Evolutionary conservation across 169 alveolate species (phyloP).

Genomic region (Theileria annulata): DNA sequence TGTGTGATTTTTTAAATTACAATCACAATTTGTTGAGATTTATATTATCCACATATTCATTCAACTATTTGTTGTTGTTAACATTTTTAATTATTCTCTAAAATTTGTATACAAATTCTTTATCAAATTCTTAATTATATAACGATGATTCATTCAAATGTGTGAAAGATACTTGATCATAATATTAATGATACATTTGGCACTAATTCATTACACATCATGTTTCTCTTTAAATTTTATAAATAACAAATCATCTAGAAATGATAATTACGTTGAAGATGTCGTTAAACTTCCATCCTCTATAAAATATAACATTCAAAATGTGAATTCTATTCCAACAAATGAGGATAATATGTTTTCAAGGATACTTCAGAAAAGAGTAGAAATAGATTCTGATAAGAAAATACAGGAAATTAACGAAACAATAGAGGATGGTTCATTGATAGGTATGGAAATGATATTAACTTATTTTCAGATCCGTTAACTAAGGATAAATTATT

Average conservation of each 20-base stretch:
- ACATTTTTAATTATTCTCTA: too few species aligned
- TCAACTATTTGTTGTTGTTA: too few species aligned
- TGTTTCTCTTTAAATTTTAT: not conserved
- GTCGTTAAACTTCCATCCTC: slow-evolving; percentile 13
- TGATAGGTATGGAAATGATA: not conserved
- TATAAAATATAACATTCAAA: not conserved
- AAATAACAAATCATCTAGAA: not conserved
- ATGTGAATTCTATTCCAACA: slow-evolving; percentile 36
- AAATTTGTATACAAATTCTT: too few species aligned
- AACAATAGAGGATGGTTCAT: not conserved
- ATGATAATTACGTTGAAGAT: slow-evolving; percentile 1
- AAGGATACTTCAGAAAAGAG: not conserved
- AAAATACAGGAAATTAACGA: slow-evolving; percentile 10
- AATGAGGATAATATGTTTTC: slow-evolving; percentile 52
- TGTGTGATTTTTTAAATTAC: too few species aligned
- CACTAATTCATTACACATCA: not conserved
- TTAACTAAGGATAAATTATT: slow-evolving; percentile 11
- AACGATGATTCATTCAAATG: not conserved
- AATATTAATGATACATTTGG: not conserved
- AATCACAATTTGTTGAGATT: too few species aligned
- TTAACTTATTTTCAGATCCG: not conserved
- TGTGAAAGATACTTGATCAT: not conserved
- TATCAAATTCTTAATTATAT: too few species aligned
- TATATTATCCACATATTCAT: too few species aligned
- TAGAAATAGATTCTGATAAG: slow-evolving; percentile 12